Evolutionary conservation across 73 alveolate genomes (phyloP), one percentile per base, ranked within the genome.

Genomic region (Tetrahymena elliotti): DNA sequence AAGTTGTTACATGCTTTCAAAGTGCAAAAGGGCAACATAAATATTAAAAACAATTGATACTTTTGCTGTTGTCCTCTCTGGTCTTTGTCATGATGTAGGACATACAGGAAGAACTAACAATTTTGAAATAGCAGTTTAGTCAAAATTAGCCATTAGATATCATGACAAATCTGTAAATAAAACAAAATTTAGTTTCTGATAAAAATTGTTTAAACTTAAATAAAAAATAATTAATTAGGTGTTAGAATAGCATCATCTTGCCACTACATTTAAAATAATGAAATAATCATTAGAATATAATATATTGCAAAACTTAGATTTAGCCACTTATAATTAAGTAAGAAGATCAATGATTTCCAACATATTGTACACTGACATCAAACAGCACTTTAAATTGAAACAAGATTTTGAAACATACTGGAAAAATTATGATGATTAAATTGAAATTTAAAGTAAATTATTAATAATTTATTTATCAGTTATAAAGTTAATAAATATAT

Each of bases 81-180:
- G 96, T 40, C 93, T 94, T n/a, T 94, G 96, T 83, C 96, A 94
- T 94, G 96, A 94, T 88, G 96, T 94, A 15, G 41, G 93, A 9
- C 96, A 94, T 41, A 94, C 96, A 38, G 96, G 95, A 5, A 38
- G 96, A 33, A 94, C 96, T 0, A 94, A 94, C 10, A 94, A 84
- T 33, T 94, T 94, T 36, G 93, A 84, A 93, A 94, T 94, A 22
- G 53, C 93, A 34, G 93, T 94, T n/a, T 52, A 92, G 0, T 88
- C 95, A 11, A 94, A 94, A 83, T 83, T 94, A 40, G 96, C 96
- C 15, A 84, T 88, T 18, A 84, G 96, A 37, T 94, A 94, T 92
- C 96, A 94, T 52, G 96, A 94, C 53, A 84, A 93, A 68, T 83
- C 94, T 37, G 96, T 94, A 94, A 33, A 83, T 84, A 84, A 6